Base-by-base conservation (phyloP, 2,329 filamentous ascomycete genomes). In the Atkinsonella hypoxylon region DNA sequence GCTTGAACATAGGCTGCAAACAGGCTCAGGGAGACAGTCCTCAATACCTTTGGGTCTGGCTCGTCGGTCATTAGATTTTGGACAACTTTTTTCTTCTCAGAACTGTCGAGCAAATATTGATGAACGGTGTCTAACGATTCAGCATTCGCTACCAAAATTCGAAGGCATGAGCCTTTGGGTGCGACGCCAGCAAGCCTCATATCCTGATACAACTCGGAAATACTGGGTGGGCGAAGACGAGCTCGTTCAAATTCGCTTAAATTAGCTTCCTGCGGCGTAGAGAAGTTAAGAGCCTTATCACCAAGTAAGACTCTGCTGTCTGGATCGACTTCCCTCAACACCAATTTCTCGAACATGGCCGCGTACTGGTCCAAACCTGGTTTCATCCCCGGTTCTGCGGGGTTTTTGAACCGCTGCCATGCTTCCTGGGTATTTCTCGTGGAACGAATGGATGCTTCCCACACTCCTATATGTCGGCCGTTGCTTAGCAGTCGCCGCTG, bases 211-310 rank as follows among this genome's bases (percentile, higher is more conserved):
- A 90, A 69, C 47, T 77, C 70, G 4, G 72, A 65, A 11, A 81
- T 65, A 1, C 70, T 74, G 2, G 85, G 85, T 1, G 84, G 79
- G 13, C 72, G 68, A 42, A 81, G 67, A n/a, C 79, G 73, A 39
- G 79, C 75, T 56, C 78, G 79, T 51, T 86, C 84, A 50, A 82
- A 78, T n/a, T 82, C 75, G 52, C 73, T 85, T 59, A 73, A 75
- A 63, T 74, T 86, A 63, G 69, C 67, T 12, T 66, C 58, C 39
- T 62, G 53, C 47, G 61, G 54, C 6, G 62, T 60, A 17, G 61
- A 54, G 55, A 68, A 62, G 50, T 78, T 73, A 18, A 81, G 67
- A 18, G 79, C 72, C 39, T 69, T 70, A 57, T 87, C 83, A 12
- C 85, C 85, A 6, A 83, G 79, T 2, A 78, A 60, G 13, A 71